Evolutionary conservation across 1,139 yeast species (phyloP), one percentile per base, ranked within the genome.

Genomic region (Taphrina pruni): DNA sequence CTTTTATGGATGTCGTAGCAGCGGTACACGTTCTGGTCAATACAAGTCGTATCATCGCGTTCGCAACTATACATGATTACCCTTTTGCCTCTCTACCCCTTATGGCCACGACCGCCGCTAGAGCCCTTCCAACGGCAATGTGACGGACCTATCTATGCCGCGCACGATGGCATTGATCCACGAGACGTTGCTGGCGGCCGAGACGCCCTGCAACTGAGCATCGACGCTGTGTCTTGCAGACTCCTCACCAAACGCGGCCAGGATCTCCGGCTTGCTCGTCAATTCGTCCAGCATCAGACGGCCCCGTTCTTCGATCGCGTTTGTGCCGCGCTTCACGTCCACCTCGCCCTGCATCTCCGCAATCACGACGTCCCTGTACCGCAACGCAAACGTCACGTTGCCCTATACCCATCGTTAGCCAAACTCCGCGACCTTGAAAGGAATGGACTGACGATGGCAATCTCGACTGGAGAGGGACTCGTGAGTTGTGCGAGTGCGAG

Each of bases 161-260:
- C 60, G 38, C 36, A 56, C 60, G 35, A 56, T 38, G 11, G 60
- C 60, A 26, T 56, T 20, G 14, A 56, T 17, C 60, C 60, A 56
- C 3, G 46, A 38, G 8, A 56, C 36, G 21, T 41, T 56, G 38
- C 36, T 41, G 9, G 12, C 36, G 17, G 60, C 36, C 11, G 36
- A 32, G n/a, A 39, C 26, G 50, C 60, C 60, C 17, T 20, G 50
- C 46, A 56, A 39, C 39, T 14, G 32, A 26, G 43, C 46, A 21
- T 7, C 26, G 32, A 56, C 50, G 14, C 8, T 14, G 14, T 36
- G 43, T 9, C 21, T 3, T 5, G 60, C 60, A 6, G 60, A n/a
- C 9, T 56, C 60, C 41, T 17, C 36, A 2, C 36, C 36, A 4
- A 56, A 56, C 11, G 60, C n/a, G 11, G 46, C 38, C 17, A 56